Conservation (phyloP, 2,329 filamentous ascomycete genomes). For the Fusarium bulbicola region DNA sequence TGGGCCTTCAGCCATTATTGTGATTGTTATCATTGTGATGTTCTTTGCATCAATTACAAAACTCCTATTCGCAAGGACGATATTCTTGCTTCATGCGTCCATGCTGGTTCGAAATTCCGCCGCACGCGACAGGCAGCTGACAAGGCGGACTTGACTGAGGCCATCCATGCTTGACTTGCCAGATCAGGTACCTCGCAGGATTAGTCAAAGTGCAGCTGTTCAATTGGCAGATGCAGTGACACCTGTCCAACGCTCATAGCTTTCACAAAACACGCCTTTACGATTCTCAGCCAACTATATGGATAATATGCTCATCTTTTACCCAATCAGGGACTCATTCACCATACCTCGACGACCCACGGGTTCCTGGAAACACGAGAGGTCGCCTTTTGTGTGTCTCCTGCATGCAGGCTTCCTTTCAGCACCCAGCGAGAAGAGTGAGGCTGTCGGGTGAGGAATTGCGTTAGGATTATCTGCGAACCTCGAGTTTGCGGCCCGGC, state of each 20-base stretch:
- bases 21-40: slow-evolving; percentile 12
- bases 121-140: slow-evolving; percentile 29
- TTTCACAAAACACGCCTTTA: slow-evolving; percentile 18
- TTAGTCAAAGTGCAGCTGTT: slow-evolving; percentile 9
- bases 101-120: slow-evolving; percentile 4
- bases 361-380: slow-evolving; percentile 21
- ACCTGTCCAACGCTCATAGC: slow-evolving; percentile 30
- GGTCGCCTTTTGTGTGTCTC: slow-evolving; percentile 16
- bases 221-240: slow-evolving; percentile 36
- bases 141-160: slow-evolving; percentile 23
- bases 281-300: slow-evolving; percentile 25
- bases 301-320: not conserved
- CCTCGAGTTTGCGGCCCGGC: slow-evolving; percentile 6
- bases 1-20: not conserved
- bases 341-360: slow-evolving; percentile 1
- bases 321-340: slow-evolving; percentile 18
- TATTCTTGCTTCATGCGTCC: not conserved
- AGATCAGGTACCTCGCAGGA: slow-evolving; percentile 33
- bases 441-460: slow-evolving; percentile 31
- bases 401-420: slow-evolving; percentile 24
- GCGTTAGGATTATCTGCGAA: slow-evolving; percentile 9
- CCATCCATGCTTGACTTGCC: slow-evolving; percentile 19
- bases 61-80: not conserved
- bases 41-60: slow-evolving; percentile 1
- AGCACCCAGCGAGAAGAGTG: slow-evolving; percentile 26